Conservation (phyloP, 2,329 filamentous ascomycete genomes). For the Periconia sp. region DNA sequence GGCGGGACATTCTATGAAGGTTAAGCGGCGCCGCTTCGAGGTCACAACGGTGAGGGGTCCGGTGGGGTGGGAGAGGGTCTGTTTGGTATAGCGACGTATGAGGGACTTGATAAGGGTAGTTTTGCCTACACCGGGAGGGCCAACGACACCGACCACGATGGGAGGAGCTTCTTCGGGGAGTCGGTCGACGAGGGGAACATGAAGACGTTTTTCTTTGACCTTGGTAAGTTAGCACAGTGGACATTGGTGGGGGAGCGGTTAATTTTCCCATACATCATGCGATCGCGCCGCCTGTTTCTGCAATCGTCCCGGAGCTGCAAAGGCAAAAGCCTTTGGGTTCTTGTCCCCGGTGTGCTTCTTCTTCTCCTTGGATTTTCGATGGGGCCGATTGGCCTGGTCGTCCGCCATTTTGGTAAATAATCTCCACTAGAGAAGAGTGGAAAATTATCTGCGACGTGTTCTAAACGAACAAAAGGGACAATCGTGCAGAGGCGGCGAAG, state of each 20-base stretch:
- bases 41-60: constrained; percentile 96
- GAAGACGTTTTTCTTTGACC: constrained; percentile 93
- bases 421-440: background rate
- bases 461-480: no score
- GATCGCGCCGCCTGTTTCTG: constrained; percentile 73
- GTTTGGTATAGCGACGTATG: constrained; percentile 92
- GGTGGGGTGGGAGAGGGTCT: constrained; percentile 84
- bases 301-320: constrained; percentile 77
- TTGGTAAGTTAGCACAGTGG: constrained; percentile 39
- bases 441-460: background rate
- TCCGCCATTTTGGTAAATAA: constrained; percentile 50
- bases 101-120: constrained; percentile 94
- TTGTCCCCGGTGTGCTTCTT: constrained; percentile 70
- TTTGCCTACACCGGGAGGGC: constrained; percentile 91
- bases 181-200: constrained; percentile 95
- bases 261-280: constrained; percentile 59
- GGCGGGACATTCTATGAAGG: constrained; percentile 94
- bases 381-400: constrained; percentile 78
- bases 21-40: constrained; percentile 90
- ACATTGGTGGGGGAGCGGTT: background rate
- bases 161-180: constrained; percentile 94
- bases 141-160: constrained; percentile 89
- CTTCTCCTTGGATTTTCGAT: constrained; percentile 87
- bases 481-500: constrained; percentile 1
- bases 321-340: constrained; percentile 91